phyloP scores from a whole-genome alignment of 2,329 filamentous ascomycete genomes.

The Penicillium rolfsii region DNA sequence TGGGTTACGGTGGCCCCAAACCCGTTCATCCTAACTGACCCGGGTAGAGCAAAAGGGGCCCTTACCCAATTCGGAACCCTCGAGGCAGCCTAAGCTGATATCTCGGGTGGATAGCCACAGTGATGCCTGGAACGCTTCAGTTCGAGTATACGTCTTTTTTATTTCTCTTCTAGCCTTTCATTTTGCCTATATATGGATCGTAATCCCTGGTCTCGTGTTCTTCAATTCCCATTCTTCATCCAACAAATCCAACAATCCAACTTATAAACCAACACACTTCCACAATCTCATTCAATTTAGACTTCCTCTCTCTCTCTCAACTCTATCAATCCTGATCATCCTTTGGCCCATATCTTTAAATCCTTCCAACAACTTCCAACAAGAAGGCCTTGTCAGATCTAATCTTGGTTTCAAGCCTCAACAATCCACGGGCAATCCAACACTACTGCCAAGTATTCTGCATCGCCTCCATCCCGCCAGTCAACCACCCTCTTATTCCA shows the following conservation, averaged over 20 bases:
- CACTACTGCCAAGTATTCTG: background rate
- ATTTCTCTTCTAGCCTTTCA: constrained; percentile 14
- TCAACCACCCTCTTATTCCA: background rate
- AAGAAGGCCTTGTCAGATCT: background rate
- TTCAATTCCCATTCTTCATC: constrained; percentile 12
- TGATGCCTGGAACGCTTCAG: constrained; percentile 5
- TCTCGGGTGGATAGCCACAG: constrained; percentile 14
- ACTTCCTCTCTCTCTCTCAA: background rate
- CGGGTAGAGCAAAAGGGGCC: constrained; percentile 7
- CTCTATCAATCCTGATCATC: constrained; percentile 1
- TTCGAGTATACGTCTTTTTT: background rate
- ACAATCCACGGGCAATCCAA: background rate
- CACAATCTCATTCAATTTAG: background rate
- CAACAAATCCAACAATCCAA: constrained; percentile 8
- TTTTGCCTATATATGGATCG: constrained; percentile 12
- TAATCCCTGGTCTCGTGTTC: constrained; percentile 12
- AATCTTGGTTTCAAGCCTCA: background rate
- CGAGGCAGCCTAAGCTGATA: constrained; percentile 20
- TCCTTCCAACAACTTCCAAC: background rate
- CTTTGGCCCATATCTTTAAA: background rate
- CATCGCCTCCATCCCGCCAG: background rate
- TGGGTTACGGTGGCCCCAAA: constrained; percentile 11
- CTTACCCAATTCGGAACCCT: constrained; percentile 19
- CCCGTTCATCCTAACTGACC: constrained; percentile 7
- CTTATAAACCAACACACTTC: constrained; percentile 3